Evolutionary conservation across 2,329 filamentous ascomycete genomes (phyloP).

Genomic region (Aureobasidium subglaciale): DNA sequence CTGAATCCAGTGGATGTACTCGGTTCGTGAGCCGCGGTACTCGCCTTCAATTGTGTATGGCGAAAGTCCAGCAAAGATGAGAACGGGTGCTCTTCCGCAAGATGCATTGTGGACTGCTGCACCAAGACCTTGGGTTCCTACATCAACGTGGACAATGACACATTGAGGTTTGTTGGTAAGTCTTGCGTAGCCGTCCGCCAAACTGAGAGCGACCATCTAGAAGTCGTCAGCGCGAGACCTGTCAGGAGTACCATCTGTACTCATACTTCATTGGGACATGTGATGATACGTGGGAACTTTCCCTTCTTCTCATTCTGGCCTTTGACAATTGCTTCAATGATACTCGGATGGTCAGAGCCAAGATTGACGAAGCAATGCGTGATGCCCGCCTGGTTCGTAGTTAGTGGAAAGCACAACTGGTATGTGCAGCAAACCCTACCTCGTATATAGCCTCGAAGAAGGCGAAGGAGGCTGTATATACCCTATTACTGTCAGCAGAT

Average conservation of each 20-base stretch:
- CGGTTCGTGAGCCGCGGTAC: slow-evolving; percentile 67
- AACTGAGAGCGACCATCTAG: slow-evolving; percentile 73
- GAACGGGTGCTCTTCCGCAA: slow-evolving; percentile 63
- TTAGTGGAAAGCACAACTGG: neutral
- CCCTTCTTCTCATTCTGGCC: slow-evolving; percentile 60
- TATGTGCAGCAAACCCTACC: slow-evolving; percentile 29
- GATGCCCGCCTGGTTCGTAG: slow-evolving; percentile 41
- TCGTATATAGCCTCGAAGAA: slow-evolving; percentile 80
- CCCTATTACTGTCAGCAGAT: slow-evolving; percentile 21
- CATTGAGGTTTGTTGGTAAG: slow-evolving; percentile 66
- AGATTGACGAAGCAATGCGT: slow-evolving; percentile 59
- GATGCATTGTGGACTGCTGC: slow-evolving; percentile 75
- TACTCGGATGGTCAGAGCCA: slow-evolving; percentile 66
- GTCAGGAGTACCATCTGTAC: neutral
- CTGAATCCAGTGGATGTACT: slow-evolving; percentile 84
- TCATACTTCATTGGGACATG: slow-evolving; percentile 68
- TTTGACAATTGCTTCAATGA: slow-evolving; percentile 74
- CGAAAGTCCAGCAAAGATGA: slow-evolving; percentile 72
- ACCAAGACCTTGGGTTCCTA: slow-evolving; percentile 71
- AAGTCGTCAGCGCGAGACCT: neutral
- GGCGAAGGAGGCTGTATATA: slow-evolving; percentile 69
- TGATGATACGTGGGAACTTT: slow-evolving; percentile 66
- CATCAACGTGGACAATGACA: slow-evolving; percentile 74
- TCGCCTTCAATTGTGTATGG: slow-evolving; percentile 74
- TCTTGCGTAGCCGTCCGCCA: slow-evolving; percentile 74